Conservation (phyloP, 1,139 yeast species). For the Scheffersomyces titani region DNA sequence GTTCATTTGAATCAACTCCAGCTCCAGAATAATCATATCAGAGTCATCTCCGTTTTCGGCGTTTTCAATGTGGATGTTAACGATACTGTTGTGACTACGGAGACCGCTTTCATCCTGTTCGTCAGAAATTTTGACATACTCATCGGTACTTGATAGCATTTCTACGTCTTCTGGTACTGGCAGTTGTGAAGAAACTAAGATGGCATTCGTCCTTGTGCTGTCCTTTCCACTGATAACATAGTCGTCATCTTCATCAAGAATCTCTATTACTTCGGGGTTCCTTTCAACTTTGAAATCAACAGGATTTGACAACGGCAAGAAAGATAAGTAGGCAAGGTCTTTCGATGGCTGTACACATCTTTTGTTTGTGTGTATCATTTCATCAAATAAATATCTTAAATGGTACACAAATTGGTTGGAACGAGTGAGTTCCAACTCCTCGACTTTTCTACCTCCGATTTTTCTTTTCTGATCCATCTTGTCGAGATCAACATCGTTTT, state of each 20-base stretch:
- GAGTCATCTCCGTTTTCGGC: not conserved
- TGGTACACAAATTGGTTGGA: constrained; percentile 80
- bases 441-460: constrained; percentile 85
- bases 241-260: constrained; percentile 6
- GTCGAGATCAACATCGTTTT: constrained; percentile 19
- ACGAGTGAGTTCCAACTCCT: constrained; percentile 69
- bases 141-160: constrained; percentile 6
- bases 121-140: not conserved
- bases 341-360: constrained; percentile 79
- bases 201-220: not conserved
- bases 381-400: constrained; percentile 64
- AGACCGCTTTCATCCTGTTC: constrained; percentile 2
- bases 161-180: constrained; percentile 11
- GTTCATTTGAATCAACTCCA: not conserved
- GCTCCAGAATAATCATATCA: not conserved
- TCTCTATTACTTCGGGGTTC: constrained; percentile 8
- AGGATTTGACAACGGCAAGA: constrained; percentile 70
- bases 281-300: constrained; percentile 50
- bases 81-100: not conserved
- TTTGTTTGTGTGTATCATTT: constrained; percentile 62
- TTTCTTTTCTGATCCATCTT: constrained; percentile 39
- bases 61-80: not conserved
- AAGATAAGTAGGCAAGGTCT: constrained; percentile 85
- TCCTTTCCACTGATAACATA: not conserved
- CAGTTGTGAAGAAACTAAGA: constrained; percentile 13